A percentile compares a stretch with the other conserved stretches of the same genome.
phyloP scores from a whole-genome alignment of 495 filamentous ascomycete genomes.

The Parathielavia appendiculata region DNA sequence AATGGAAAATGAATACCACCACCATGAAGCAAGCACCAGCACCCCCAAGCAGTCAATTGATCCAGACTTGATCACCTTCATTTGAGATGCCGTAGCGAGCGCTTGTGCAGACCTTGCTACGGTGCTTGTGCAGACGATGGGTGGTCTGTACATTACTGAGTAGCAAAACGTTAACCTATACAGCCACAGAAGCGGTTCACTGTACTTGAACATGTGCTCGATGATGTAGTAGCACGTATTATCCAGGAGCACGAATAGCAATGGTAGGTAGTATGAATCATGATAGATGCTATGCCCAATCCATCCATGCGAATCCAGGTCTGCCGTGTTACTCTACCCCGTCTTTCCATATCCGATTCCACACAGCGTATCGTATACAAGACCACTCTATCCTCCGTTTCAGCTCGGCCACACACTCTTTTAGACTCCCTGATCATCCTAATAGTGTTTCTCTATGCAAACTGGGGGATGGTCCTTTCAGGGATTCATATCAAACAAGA shows the following conservation, averaged over 20 bases:
- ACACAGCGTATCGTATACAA: constrained; percentile 10
- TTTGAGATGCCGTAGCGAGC: background rate
- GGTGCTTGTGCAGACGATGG: background rate
- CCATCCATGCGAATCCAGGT: constrained; percentile 10
- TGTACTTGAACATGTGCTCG: background rate
- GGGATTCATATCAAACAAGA: no score
- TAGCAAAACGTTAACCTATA: background rate
- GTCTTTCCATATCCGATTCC: background rate
- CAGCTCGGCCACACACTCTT: background rate
- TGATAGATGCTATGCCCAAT: background rate
- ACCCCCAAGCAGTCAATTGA: constrained; percentile 16
- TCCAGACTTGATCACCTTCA: constrained; percentile 9
- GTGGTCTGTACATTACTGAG: background rate
- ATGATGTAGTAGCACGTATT: background rate
- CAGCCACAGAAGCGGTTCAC: no score
- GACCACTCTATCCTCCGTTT: background rate
- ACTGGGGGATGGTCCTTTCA: no score
- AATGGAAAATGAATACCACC: constrained; percentile 34
- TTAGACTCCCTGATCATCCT: no score
- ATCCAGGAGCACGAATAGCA: background rate
- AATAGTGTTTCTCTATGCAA: no score
- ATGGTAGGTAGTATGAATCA: constrained; percentile 1
- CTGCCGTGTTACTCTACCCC: background rate
- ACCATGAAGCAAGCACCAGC: constrained; percentile 19
- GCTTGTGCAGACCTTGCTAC: background rate